Base-by-base conservation (phyloP, 441 rosid species). In the Croton laevigatus region DNA sequence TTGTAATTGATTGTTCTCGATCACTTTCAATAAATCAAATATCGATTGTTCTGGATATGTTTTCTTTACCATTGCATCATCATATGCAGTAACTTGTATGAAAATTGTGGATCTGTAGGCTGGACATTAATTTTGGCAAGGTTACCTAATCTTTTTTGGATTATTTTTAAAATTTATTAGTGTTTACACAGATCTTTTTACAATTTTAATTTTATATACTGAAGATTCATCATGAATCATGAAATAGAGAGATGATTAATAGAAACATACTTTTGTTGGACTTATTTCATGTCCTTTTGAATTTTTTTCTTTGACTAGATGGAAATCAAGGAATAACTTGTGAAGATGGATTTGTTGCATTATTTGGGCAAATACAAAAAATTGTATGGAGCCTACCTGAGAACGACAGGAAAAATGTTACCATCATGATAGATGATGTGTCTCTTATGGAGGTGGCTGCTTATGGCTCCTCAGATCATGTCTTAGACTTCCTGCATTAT, bases 361-460 rank as follows among this genome's bases (percentile, higher is more conserved):
- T 94, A 70, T 94, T 77, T 78, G 79, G 79, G 73, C 83, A 86
- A 78, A 79, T 90, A 69, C 84, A 65, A 62, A 82, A 84, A 27
- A 78, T 79, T 11, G 75, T 90, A 38, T 14, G 17, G 57, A 73
- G 73, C 53, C 59, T 89, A 71, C 79, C 89, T 44, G 87, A 79
- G 10, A 74, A 79, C 13, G 70, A 77, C 38, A 80, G 79, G 74
- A 81, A 79, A 44, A 65, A 66, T 23, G 79, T 83, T 42, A 87
- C 91, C n/a, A 72, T 95, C 67, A 85, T 95, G 93, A 85, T 90
- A 44, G 99, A 92, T 83, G 98, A 95, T 70, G 72, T 90, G 71
- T 87, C 97, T 74, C 89, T 91, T 13, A 79, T 89, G 83, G 99
- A 87, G 90, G 89, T 90, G 66, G 87, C 93, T 69, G 86, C 85